Evolutionary conservation across 805 yeast species (phyloP), one percentile per base, ranked within the genome.

Genomic region (Kluyveromyces siamensis): DNA sequence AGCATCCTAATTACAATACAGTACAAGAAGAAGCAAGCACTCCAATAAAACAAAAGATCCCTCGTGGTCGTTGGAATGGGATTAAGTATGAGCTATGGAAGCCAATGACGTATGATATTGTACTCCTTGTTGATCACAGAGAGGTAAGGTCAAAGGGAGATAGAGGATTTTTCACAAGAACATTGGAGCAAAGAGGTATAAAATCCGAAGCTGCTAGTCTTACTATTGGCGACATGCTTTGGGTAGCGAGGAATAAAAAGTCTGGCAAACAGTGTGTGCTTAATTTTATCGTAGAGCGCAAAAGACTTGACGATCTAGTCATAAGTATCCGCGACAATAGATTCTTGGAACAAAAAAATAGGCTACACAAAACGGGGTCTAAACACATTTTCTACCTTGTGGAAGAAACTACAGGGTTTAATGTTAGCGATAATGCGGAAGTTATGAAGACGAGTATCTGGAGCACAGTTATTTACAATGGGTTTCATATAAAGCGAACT

Each of bases 231-330:
- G 99, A 93, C 68, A 83, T 84, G 1, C 53, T 84, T 9, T 93
- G 98, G 99, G 73, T 89, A 2, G 99, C 96, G 0, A 74, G 75
- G 48, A 76, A 88, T 58, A 76, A 70, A 46, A 55, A 51, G 0
- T 76, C 86, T 0, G 73, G 76, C 1, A 74, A 75, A 47, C 82
- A 82, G 48, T 87, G 82, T 5, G 83, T 87, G 0, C 66, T 93
- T 16, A 85, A 91, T 61, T 82, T 79, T 52, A 84, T 93, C n/a
- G 75, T 91, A 42, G 99, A 93, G 68, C 73, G 99, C 37, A 93
- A 93, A 66, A 70, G 96, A 48, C 66, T 90, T 41, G 95, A 87
- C 60, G 99, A 93, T 71, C 74, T 93, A 57, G 84, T 84, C 0
- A 60, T 72, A 35, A 86, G 96, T 46, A 88, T 93, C 42, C 75